Conservation (phyloP, 1,139 yeast genomes). For the Taiozyma onychis region DNA sequence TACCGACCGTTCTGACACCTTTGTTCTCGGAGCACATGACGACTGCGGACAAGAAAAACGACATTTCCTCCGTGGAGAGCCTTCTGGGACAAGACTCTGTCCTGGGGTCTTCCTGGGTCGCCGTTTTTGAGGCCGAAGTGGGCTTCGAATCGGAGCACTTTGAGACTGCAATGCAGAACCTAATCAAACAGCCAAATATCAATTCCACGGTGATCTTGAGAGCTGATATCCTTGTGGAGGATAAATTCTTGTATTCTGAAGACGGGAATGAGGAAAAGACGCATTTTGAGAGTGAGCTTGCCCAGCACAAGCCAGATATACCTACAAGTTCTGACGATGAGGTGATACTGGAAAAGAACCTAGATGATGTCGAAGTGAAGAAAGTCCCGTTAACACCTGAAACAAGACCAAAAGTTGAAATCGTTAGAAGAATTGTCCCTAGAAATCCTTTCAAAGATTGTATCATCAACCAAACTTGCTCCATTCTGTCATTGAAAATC, state of each 20-base stretch:
- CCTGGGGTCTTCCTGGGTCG: conserved; percentile 65
- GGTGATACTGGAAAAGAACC: conserved; percentile 36
- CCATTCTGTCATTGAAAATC: conserved; percentile 35
- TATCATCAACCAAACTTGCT: conserved; percentile 80
- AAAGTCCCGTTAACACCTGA: conserved; percentile 36
- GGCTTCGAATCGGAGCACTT: conserved; percentile 46
- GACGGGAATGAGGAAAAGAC: conserved; percentile 13
- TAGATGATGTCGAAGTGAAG: conserved; percentile 52
- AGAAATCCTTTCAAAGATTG: conserved; percentile 84
- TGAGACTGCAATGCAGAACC: conserved; percentile 71
- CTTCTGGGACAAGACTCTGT: conserved; percentile 18
- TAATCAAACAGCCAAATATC: conserved; percentile 82
- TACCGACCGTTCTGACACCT: background rate
- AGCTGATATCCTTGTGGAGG: conserved; percentile 73
- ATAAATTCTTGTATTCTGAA: conserved; percentile 32
- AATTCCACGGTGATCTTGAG: conserved; percentile 87
- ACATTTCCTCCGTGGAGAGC: conserved; percentile 1
- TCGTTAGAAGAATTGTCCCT: conserved; percentile 79
- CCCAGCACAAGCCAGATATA: conserved; percentile 28
- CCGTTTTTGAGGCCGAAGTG: conserved; percentile 35
- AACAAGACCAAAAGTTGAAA: conserved; percentile 40
- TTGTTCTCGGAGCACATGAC: background rate
- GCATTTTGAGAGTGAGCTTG: conserved; percentile 29
- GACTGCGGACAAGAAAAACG: background rate
- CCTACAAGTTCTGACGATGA: conserved; percentile 24